phyloP scores from a whole-genome alignment of 2,329 filamentous ascomycete genomes.

The Arachnopeziza araneosa region DNA sequence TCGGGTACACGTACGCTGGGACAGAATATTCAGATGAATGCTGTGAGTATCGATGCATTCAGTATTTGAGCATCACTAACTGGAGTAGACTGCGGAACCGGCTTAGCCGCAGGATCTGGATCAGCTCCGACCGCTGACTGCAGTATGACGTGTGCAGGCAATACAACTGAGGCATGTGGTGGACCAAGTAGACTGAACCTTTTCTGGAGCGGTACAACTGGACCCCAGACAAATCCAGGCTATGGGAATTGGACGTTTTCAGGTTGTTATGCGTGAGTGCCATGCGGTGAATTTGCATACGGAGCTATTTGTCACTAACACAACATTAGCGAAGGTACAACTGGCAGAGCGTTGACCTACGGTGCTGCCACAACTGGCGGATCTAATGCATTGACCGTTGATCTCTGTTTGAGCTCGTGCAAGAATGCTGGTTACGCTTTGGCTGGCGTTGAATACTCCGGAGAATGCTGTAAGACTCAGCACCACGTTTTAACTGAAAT shows the following conservation, averaged over 20 bases:
- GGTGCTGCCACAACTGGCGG: background rate
- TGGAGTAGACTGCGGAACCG: background rate
- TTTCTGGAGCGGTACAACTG: slow-evolving; percentile 19
- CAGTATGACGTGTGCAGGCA: slow-evolving; percentile 19
- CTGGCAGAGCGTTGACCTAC: background rate
- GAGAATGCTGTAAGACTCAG: background rate
- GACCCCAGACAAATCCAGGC: slow-evolving; percentile 13
- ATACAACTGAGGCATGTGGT: slow-evolving; percentile 8
- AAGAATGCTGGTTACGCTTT: background rate
- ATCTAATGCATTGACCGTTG: background rate
- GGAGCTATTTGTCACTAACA: background rate
- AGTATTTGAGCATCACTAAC: background rate
- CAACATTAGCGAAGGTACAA: background rate
- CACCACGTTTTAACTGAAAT: background rate
- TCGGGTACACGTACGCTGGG: slow-evolving; percentile 21
- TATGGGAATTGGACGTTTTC: slow-evolving; percentile 10
- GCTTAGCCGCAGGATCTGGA: background rate
- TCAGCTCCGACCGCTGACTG: slow-evolving; percentile 16
- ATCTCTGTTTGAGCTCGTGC: background rate
- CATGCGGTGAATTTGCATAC: background rate
- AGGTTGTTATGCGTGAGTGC: slow-evolving; percentile 16
- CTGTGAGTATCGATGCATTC: slow-evolving; percentile 12
- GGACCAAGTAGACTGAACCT: slow-evolving; percentile 23
- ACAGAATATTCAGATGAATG: slow-evolving; percentile 19
- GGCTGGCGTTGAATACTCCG: background rate